Evolutionary conservation across 306 rosid species (phyloP), one percentile per base, ranked within the genome.

Genomic region (Dalbergia cultrata): DNA sequence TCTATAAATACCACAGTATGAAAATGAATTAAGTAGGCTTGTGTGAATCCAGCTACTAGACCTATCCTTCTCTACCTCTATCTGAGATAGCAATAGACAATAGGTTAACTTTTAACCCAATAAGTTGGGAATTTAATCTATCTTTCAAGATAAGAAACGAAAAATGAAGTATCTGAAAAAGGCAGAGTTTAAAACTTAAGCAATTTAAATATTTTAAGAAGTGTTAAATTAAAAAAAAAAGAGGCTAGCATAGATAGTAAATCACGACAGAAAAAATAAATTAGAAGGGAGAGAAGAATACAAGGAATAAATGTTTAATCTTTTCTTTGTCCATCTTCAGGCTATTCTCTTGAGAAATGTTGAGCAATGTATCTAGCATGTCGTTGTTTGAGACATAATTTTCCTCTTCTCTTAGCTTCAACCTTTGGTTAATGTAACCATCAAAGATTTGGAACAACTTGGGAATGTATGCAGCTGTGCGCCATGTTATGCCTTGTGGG

Each of bases 291-390:
- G 22, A 10, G 14, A 7, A n/a, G 33, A 26, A 14, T 78, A 78
- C 82, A 65, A 43, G 8, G 2, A 64, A 67, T 13, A 78, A 67
- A 31, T 78, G 82, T 57, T 43, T 17, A 11, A 78, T 78, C 21
- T 22, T 4, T n/a, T 22, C 62, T 44, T 1, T 78, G 61, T 68
- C 50, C 49, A 78, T 57, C 11, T 12, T 43, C 14, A 56, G 59
- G 35, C 14, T n/a, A 5, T 41, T 43, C 6, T 3, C 43, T 16
- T 66, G 74, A 34, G 31, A 21, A 77, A 67, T 67, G 59, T 77
- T 31, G 59, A 78, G 82, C 34, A 78, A 17, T 0, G 47, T 17
- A 31, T 31, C 71, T 12, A 78, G 10, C 68, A 67, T 57, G 21
- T 78, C 82, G 5, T 45, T 67, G 3, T 57, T 44, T 7, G 35